These are phyloP conservation scores for Lentinula boryana DNA, from an alignment of 768 basidiomycete genomes.

Conservation along the genomic window DNA sequence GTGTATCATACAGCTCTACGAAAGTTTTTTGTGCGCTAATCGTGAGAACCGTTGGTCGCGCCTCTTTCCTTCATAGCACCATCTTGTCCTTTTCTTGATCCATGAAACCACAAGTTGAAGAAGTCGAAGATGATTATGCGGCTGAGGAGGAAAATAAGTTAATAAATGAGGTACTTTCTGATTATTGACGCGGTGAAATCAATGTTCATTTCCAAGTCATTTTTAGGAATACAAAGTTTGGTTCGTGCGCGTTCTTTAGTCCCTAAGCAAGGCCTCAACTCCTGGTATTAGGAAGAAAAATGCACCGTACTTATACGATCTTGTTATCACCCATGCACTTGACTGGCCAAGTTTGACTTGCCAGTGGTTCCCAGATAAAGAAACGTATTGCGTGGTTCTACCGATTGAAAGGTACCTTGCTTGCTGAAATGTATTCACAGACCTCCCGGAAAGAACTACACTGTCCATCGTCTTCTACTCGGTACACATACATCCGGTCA, in stretches of 20 bases:
- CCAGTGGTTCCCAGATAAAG: slow-evolving; percentile 98
- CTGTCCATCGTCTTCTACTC: slow-evolving; percentile 87
- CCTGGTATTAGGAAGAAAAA: slow-evolving; percentile 76
- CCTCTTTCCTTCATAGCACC: background rate
- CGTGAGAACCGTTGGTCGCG: slow-evolving; percentile 30
- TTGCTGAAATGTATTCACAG: slow-evolving; percentile 31
- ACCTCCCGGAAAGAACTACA: slow-evolving; percentile 89
- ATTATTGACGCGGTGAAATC: slow-evolving; percentile 9
- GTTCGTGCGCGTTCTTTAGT: slow-evolving; percentile 27
- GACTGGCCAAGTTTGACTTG: slow-evolving; percentile 98
- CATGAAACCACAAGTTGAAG: slow-evolving; percentile 56
- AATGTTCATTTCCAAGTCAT: slow-evolving; percentile 8
- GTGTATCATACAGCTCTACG: background rate
- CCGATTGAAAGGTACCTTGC: background rate
- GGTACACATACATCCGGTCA: slow-evolving; percentile 97
- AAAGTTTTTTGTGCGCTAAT: slow-evolving; percentile 6
- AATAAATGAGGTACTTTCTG: slow-evolving; percentile 68
- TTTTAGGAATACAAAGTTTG: slow-evolving; percentile 81
- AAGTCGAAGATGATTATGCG: slow-evolving; percentile 72
- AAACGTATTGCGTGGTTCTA: slow-evolving; percentile 47
- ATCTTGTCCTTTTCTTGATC: background rate
- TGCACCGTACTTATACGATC: slow-evolving; percentile 95
- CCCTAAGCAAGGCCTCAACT: background rate
- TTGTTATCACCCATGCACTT: slow-evolving; percentile 94
- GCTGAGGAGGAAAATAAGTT: slow-evolving; percentile 86